These are phyloP conservation scores for Tylopilus felleus DNA, from an alignment of 768 basidiomycete species.

Conservation along the genomic window DNA sequence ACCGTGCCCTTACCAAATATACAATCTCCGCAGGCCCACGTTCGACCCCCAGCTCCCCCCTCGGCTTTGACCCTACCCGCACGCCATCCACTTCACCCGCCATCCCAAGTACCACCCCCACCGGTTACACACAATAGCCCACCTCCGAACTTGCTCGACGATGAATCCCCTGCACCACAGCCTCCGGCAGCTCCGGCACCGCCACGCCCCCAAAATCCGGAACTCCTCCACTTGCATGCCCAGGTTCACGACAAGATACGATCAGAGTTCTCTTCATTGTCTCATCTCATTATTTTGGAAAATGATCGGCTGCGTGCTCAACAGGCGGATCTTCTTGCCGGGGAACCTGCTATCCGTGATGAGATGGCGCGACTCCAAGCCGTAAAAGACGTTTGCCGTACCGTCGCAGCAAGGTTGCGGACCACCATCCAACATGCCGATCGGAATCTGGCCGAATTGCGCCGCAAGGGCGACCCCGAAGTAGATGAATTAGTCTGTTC, in stretches of 20 bases:
- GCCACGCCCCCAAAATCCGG: constrained; percentile 86
- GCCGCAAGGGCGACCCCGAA: constrained; percentile 82
- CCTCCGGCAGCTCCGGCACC: constrained; percentile 44
- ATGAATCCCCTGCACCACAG: constrained; percentile 40
- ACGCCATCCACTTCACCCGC: constrained; percentile 14
- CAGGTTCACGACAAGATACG: constrained; percentile 73
- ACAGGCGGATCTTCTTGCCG: constrained; percentile 80
- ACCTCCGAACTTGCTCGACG: constrained; percentile 62
- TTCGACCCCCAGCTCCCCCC: constrained; percentile 14
- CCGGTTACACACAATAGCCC: constrained; percentile 13
- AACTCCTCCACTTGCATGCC: constrained; percentile 76
- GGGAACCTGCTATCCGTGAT: constrained; percentile 91
- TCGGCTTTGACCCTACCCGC: constrained; percentile 25
- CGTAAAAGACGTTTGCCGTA: constrained; percentile 85
- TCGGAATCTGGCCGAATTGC: constrained; percentile 70
- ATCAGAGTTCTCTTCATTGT: constrained; percentile 67
- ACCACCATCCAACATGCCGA: constrained; percentile 66
- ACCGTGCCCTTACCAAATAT: constrained; percentile 24
- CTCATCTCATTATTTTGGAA: constrained; percentile 60
- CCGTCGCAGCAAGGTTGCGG: constrained; percentile 66
- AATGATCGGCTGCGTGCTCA: constrained; percentile 75
- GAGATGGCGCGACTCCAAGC: constrained; percentile 95
- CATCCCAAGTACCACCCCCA: constrained; percentile 14
- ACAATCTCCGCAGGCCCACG: constrained; percentile 28
- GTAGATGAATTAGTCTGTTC: constrained; percentile 97